Conservation (phyloP, 1,284 basidiomycete genomes). For the Boletellus deceptivus region DNA sequence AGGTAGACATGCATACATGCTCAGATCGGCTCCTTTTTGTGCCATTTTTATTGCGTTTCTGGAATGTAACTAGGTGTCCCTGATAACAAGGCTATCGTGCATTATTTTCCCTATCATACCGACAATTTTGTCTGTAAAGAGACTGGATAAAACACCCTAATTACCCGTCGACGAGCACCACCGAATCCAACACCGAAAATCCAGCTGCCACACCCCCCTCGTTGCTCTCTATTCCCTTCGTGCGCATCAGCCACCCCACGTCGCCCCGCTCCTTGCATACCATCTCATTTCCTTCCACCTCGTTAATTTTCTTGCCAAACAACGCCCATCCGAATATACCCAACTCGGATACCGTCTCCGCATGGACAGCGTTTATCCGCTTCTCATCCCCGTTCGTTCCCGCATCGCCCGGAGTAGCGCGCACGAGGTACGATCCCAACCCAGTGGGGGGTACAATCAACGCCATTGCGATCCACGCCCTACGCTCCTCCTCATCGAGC, state of each 20-base stretch:
- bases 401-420: slow-evolving; percentile 39
- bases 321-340: slow-evolving; percentile 91
- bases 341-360: slow-evolving; percentile 85
- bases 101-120: too few species aligned
- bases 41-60: too few species aligned
- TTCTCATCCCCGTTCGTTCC: slow-evolving; percentile 20
- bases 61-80: too few species aligned
- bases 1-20: too few species aligned
- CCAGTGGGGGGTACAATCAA: slow-evolving; percentile 77
- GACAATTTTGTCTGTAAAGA: too few species aligned
- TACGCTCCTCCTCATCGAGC: slow-evolving; percentile 55
- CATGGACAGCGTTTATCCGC: slow-evolving; percentile 38
- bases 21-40: too few species aligned
- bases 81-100: too few species aligned
- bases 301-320: slow-evolving; percentile 49
- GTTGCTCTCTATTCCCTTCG: slow-evolving; percentile 90
- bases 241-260: slow-evolving; percentile 87
- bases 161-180: slow-evolving; percentile 57
- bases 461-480: slow-evolving; percentile 94
- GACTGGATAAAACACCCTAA: not conserved
- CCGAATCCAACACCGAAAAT: slow-evolving; percentile 83
- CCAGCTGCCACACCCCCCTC: slow-evolving; percentile 53
- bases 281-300: slow-evolving; percentile 9
- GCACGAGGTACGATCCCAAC: slow-evolving; percentile 71
- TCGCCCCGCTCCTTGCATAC: slow-evolving; percentile 43